Evolutionary conservation across 805 yeast species (phyloP), one percentile per base, ranked within the genome.

Genomic region (Peterozyma toletana): DNA sequence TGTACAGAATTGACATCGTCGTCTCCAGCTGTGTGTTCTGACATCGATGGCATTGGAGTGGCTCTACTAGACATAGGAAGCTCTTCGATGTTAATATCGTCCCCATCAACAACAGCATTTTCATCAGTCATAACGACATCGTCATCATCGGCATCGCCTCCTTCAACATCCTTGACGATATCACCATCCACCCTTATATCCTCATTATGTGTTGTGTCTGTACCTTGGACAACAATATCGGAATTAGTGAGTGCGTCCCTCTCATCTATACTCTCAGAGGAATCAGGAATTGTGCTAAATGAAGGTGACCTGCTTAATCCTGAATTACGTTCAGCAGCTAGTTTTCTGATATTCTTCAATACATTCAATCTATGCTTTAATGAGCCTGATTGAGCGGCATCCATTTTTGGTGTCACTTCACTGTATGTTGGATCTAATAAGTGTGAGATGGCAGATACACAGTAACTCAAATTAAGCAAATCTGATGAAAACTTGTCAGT

Each of bases 351-450:
- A 54, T 44, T 59, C 65, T 36, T 59, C 57, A 43, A 65, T 52
- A 15, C 66, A n/a, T 53, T 36, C n/a, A 68, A 53, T 16, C 73
- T 53, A 30, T 63, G 62, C 38, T 64, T 61, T 15, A 68, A 55
- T 2, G 69, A 52, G 41, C 63, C 65, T 2, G 55, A 51, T 30
- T 53, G 54, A 44, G 60, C 63, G 9, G 54, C 55, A 38, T 54
- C 58, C 37, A 66, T 52, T 37, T 64, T 62, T 13, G 27, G 13
- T 15, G 38, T 10, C 2, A 10, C 16, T 29, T 47, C 46, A 15
- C 73, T 71, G 50, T 70, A 80, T 9, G 79, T 77, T 0, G 90
- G 83, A 54, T 85, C 95, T 50, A 83, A 73, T 38, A 86, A 62
- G 40, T 69, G 66, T 17, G 93, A 71, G 9, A 78, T 62, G n/a